Percentiles rank a stretch among this genome's conserved stretches.
phyloP scores from a whole-genome alignment of 306 rosid genomes.

The Cicer yamashitae region DNA sequence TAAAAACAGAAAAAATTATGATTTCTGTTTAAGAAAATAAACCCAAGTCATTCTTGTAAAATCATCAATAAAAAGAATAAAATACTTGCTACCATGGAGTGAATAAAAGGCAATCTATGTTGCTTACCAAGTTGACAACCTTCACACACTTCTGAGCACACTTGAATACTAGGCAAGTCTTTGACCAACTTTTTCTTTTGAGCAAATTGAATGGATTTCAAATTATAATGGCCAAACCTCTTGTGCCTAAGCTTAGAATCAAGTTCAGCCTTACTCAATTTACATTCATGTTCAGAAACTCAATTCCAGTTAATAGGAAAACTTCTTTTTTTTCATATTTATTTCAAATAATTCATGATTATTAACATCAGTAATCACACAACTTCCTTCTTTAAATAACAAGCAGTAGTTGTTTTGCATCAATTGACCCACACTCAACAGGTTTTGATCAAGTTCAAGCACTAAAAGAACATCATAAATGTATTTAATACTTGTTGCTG shows the following conservation, averaged over 20 bases:
- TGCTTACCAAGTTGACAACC: neutral
- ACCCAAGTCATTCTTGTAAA: neutral
- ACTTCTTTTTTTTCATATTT: neutral
- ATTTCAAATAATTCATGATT: neutral
- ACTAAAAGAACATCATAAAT: constrained; percentile 5
- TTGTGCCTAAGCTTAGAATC: too few relatives aligned
- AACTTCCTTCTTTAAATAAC: too few relatives aligned
- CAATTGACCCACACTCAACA: constrained; percentile 1
- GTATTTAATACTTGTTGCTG: neutral
- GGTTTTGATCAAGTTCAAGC: neutral
- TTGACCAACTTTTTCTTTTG: too few relatives aligned
- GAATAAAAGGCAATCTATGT: neutral
- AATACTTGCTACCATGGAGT: neutral
- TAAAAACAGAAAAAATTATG: too few relatives aligned
- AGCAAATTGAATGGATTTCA: too few relatives aligned
- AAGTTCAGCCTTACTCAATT: too few relatives aligned
- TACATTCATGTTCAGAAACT: neutral
- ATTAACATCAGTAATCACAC: neutral
- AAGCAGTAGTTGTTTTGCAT: neutral
- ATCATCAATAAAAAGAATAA: neutral
- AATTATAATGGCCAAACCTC: too few relatives aligned
- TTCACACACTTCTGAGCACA: neutral
- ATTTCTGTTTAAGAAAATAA: neutral
- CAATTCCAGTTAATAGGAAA: neutral
- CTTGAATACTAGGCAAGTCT: neutral